A percentile compares a stretch with the other conserved stretches of the same genome.
phyloP scores from a whole-genome alignment of 345 rosid species.

The Gossypium stocksii region DNA sequence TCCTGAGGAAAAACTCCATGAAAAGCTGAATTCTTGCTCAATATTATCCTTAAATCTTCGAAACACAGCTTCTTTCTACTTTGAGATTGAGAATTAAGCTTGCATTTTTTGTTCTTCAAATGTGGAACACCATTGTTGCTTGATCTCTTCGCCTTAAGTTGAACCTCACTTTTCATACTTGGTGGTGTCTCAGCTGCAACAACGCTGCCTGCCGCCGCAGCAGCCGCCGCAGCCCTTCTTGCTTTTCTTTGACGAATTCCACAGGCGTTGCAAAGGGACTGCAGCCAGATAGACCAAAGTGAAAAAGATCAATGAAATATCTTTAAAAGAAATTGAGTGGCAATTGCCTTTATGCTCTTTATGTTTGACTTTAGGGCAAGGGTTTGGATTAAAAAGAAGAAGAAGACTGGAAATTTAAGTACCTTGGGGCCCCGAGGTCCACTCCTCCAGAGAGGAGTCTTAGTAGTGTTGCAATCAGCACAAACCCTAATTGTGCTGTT shows the following conservation, averaged over 20 bases:
- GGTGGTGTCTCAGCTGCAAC: constrained; percentile 18
- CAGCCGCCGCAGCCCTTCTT: constrained; percentile 60
- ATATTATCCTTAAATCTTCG: constrained; percentile 61
- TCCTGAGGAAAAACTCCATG: constrained; percentile 87
- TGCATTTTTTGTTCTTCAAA: constrained; percentile 37
- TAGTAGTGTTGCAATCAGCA: constrained; percentile 85
- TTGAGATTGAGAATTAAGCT: constrained; percentile 18
- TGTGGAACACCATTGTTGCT: constrained; percentile 25
- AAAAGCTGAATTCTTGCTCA: constrained; percentile 64
- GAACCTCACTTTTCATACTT: constrained; percentile 25
- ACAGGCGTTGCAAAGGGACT: constrained; percentile 95
- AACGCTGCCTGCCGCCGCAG: constrained; percentile 25
- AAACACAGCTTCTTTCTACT: constrained; percentile 51
- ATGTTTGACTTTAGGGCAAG: not conserved
- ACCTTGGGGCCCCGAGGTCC: constrained; percentile 97
- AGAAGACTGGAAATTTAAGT: constrained; percentile 4
- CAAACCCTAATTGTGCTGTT: constrained; percentile 60
- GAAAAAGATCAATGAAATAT: not conserved
- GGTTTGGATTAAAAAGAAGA: not conserved
- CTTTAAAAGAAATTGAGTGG: not conserved
- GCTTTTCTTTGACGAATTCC: constrained; percentile 94
- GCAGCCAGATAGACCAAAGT: constrained; percentile 15
- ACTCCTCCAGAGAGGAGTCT: constrained; percentile 97
- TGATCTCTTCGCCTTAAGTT: constrained; percentile 34
- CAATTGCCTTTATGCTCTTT: not conserved